Evolutionary conservation across 768 basidiomycete species (phyloP).

Genomic region (Lentinula raphanica): DNA sequence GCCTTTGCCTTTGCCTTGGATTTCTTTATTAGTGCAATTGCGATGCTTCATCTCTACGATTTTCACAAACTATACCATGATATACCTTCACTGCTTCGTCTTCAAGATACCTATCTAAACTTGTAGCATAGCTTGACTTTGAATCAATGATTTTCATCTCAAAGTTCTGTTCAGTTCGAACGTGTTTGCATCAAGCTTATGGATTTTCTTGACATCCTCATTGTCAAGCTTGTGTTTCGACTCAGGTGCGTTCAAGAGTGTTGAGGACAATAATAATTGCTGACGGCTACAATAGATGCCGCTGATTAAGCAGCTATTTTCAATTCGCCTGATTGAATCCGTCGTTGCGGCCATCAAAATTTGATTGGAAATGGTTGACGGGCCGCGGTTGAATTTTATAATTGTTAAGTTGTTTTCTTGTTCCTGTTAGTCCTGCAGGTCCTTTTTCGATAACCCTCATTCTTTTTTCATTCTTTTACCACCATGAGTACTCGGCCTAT

Average conservation of each 20-base stretch:
- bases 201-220: too few relatives aligned
- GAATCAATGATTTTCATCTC: not conserved
- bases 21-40: not conserved
- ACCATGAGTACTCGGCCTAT: not conserved
- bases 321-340: too few relatives aligned
- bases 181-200: too few relatives aligned
- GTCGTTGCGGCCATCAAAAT: not conserved
- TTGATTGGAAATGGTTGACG: not conserved
- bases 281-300: too few relatives aligned
- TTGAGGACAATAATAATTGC: too few relatives aligned
- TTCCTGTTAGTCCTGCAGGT: not conserved
- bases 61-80: not conserved
- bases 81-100: not conserved
- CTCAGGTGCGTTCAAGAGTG: too few relatives aligned
- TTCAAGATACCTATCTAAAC: not conserved
- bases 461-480: too few relatives aligned
- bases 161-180: too few relatives aligned
- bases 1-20: accelerated
- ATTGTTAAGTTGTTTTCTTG: not conserved
- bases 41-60: not conserved
- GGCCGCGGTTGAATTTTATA: not conserved
- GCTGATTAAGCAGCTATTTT: too few relatives aligned
- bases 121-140: not conserved
- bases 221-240: too few relatives aligned
- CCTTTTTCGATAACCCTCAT: not conserved